Evolutionary conservation across 2,329 filamentous ascomycete species (phyloP).

Genomic region (Penicillium sp.): DNA sequence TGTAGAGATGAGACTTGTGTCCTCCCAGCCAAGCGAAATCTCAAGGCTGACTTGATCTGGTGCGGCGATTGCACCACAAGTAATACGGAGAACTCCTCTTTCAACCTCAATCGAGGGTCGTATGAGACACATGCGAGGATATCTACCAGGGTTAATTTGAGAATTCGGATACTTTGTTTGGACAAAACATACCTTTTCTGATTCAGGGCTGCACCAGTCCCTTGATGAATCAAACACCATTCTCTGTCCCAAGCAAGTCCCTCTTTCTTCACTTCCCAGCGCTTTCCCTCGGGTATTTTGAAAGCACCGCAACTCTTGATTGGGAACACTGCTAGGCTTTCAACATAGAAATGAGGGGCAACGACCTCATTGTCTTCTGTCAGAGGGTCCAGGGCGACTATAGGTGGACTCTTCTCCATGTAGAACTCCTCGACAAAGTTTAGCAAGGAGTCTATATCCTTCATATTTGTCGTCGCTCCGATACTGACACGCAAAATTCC

Average conservation of each 20-base stretch:
- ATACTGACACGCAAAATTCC: conserved; percentile 78
- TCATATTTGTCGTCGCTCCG: conserved; percentile 75
- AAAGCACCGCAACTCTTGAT: conserved; percentile 91
- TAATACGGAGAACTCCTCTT: conserved; percentile 55
- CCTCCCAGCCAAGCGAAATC: conserved; percentile 29
- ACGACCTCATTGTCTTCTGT: conserved; percentile 8
- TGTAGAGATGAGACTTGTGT: conserved; percentile 52
- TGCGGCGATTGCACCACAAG: conserved; percentile 31
- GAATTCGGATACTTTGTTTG: background rate
- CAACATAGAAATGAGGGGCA: conserved; percentile 44
- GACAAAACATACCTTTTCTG: conserved; percentile 63
- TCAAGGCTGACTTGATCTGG: conserved; percentile 26
- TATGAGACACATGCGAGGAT: conserved; percentile 74
- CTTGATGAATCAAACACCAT: conserved; percentile 86
- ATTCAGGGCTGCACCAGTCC: conserved; percentile 72
- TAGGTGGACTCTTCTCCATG: conserved; percentile 29
- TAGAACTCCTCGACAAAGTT: conserved; percentile 65
- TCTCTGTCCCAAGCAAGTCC: conserved; percentile 90
- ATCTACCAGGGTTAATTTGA: background rate
- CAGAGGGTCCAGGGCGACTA: conserved; percentile 14
- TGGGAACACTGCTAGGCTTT: conserved; percentile 67
- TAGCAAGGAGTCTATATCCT: conserved; percentile 65
- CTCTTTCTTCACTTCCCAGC: conserved; percentile 72
- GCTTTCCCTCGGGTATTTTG: conserved; percentile 51
- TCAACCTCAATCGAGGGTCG: conserved; percentile 65